A percentile compares a stretch with the other conserved stretches of the same genome.
phyloP scores from a whole-genome alignment of 2,329 filamentous ascomycete species.

The Claviceps purpurea region DNA sequence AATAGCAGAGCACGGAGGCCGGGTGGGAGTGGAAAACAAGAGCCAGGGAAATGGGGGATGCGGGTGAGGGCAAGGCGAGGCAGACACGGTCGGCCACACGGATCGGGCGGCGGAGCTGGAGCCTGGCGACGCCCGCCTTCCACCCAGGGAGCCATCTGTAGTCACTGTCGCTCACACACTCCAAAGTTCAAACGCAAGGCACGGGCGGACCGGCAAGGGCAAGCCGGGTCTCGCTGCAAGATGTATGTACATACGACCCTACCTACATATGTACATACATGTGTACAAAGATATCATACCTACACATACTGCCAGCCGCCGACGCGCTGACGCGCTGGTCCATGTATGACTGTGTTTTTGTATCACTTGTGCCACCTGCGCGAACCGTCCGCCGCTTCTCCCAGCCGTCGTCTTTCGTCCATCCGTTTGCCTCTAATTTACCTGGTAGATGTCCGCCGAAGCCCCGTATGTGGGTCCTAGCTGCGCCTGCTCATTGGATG shows the following conservation, averaged over 20 bases:
- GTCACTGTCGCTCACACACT: not conserved
- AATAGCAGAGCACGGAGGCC: not conserved
- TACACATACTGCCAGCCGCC: too few species aligned
- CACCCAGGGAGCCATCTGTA: not conserved
- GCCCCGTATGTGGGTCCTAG: not conserved
- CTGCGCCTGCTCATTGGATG: not conserved
- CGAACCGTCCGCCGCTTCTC: not conserved
- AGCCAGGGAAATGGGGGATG: not conserved
- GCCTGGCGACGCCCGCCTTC: too few species aligned
- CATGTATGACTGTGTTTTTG: not conserved
- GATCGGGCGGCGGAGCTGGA: constrained; percentile 5
- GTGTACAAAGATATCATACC: too few species aligned
- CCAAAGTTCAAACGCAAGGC: constrained; percentile 4
- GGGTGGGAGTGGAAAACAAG: not conserved
- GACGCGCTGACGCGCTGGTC: too few species aligned
- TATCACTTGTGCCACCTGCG: not conserved
- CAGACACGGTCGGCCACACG: constrained; percentile 5
- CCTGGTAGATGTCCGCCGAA: not conserved
- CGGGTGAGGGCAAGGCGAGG: constrained; percentile 3
- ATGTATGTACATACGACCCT: not conserved
- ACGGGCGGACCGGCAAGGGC: constrained; percentile 6
- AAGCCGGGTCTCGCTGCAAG: constrained; percentile 3
- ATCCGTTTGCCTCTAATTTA: not conserved
- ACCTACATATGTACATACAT: not conserved
- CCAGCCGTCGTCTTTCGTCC: not conserved